Evolutionary conservation across 2,329 filamentous ascomycete genomes (phyloP).

Genomic region (Xylaria sp.): DNA sequence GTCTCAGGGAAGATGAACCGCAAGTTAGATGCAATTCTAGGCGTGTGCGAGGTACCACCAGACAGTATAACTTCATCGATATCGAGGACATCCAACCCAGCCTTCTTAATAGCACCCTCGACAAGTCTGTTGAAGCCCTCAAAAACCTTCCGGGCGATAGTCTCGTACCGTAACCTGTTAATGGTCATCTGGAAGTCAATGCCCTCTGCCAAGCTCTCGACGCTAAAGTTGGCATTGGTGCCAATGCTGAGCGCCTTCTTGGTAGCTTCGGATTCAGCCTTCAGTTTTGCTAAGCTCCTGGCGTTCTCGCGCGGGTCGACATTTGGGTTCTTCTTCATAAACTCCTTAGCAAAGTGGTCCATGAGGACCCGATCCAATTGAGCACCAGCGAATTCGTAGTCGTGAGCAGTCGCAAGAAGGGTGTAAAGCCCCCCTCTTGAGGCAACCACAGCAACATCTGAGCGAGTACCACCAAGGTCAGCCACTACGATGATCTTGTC

Average conservation of each 20-base stretch:
- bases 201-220: conserved; percentile 89
- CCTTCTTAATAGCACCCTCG: conserved; percentile 88
- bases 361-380: conserved; percentile 91
- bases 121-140: conserved; percentile 88
- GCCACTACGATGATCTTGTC: conserved; percentile 94
- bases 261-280: conserved; percentile 87
- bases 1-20: conserved; percentile 81
- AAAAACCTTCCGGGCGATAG: conserved; percentile 86
- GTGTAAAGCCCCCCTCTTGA: conserved; percentile 97
- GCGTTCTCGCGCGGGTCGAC: conserved; percentile 85
- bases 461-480: conserved; percentile 91
- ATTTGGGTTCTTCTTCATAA: conserved; percentile 91
- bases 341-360: conserved; percentile 98
- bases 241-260: conserved; percentile 94
- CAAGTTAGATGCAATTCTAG: conserved; percentile 87
- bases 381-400: conserved; percentile 90
- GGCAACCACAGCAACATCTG: conserved; percentile 89
- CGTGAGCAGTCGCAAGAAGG: conserved; percentile 89
- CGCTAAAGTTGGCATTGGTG: conserved; percentile 87
- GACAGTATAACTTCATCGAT: conserved; percentile 94
- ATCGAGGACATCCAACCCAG: conserved; percentile 89
- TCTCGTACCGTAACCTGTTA: conserved; percentile 93
- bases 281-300: conserved; percentile 88
- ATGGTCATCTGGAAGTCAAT: conserved; percentile 91
- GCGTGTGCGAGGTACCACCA: conserved; percentile 92